Conservation (phyloP, 169 alveolate species). For the Babesia gibsoni region DNA sequence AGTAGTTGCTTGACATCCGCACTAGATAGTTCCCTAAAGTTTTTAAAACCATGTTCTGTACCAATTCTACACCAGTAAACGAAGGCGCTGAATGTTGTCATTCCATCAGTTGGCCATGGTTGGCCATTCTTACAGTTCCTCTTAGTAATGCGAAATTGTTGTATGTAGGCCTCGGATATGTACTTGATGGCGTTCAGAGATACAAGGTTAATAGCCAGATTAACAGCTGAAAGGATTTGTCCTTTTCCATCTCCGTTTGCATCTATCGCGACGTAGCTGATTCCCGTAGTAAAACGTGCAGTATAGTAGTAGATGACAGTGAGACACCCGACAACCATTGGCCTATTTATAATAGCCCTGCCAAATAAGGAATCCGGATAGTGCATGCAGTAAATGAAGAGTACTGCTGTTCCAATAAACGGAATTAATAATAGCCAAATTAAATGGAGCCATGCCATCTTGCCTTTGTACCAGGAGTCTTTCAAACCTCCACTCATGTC, state of each 20-base stretch:
- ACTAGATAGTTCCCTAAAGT: not conserved
- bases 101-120: conserved; percentile 34
- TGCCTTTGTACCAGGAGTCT: not conserved
- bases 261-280: not conserved
- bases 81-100: not conserved
- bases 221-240: not conserved
- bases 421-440: conserved; percentile 1
- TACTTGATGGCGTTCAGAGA: conserved; percentile 6
- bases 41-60: not conserved
- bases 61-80: conserved; percentile 6
- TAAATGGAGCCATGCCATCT: not conserved
- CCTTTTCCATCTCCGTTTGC: not conserved
- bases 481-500: not conserved
- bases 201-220: conserved; percentile 13
- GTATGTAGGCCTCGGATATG: conserved; percentile 20
- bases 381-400: conserved; percentile 16
- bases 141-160: not conserved
- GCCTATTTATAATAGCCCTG: not conserved
- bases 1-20: not conserved
- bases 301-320: conserved; percentile 1
- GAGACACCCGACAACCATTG: conserved; percentile 16
- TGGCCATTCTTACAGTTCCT: not conserved
- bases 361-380: not conserved
- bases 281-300: not conserved
- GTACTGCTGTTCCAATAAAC: not conserved